phyloP scores from a whole-genome alignment of 768 basidiomycete species.

The Mycena haematopus region DNA sequence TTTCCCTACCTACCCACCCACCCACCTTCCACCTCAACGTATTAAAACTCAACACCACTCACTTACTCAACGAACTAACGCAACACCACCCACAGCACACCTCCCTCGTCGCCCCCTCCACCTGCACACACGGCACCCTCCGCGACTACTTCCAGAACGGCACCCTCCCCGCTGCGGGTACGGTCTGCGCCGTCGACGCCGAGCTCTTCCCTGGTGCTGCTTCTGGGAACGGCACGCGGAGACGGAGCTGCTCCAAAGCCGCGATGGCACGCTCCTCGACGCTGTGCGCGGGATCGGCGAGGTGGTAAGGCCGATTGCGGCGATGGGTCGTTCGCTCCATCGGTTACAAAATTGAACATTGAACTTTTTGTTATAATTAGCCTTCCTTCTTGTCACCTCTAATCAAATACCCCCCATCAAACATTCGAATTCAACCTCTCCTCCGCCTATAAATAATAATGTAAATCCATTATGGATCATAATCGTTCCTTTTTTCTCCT shows the following conservation, averaged over 20 bases:
- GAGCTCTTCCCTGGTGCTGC: constrained; percentile 18
- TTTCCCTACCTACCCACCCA: too few species aligned
- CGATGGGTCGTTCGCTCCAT: neutral
- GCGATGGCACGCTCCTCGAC: neutral
- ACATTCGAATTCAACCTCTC: too few species aligned
- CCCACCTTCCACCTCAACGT: too few species aligned
- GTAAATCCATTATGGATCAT: too few species aligned
- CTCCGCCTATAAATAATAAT: too few species aligned
- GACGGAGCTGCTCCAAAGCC: neutral
- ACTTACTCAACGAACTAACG: neutral
- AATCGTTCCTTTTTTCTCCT: too few species aligned
- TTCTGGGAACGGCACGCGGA: neutral
- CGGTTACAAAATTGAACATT: neutral
- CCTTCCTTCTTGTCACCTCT: too few species aligned
- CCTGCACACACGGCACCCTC: constrained; percentile 30
- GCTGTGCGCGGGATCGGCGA: constrained; percentile 8
- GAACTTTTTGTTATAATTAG: too few species aligned
- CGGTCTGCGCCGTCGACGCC: constrained; percentile 33
- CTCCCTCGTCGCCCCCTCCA: constrained; percentile 30
- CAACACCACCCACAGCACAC: constrained; percentile 20
- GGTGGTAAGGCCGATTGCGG: constrained; percentile 6
- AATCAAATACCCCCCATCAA: too few species aligned
- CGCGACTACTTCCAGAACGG: constrained; percentile 36
- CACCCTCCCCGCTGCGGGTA: constrained; percentile 33
- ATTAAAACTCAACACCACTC: too few species aligned